These are phyloP conservation scores for Rhynchosporium secalis DNA, from an alignment of 2,329 filamentous ascomycete genomes.

Conservation along the genomic window DNA sequence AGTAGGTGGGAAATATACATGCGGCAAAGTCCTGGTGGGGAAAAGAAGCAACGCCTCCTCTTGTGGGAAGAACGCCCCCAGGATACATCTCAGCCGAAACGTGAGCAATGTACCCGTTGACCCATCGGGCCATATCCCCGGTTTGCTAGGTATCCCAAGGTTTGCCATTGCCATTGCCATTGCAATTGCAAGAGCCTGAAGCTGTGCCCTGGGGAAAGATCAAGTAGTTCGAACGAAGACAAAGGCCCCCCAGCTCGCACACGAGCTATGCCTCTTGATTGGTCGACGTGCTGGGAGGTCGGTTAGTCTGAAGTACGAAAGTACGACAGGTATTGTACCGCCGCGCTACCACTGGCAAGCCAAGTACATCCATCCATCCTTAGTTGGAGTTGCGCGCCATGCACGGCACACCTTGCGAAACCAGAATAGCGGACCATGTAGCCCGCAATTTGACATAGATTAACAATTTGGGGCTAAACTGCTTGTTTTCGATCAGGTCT, in stretches of 20 bases:
- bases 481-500: conserved; percentile 8
- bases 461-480: conserved; percentile 6
- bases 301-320: no score
- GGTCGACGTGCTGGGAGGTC: background rate
- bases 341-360: background rate
- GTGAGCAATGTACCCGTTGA: conserved; percentile 11
- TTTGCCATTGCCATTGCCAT: background rate
- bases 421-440: conserved; percentile 3
- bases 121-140: conserved; percentile 15
- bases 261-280: conserved; percentile 1
- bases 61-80: background rate
- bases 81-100: background rate
- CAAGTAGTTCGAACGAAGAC: background rate
- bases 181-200: conserved; percentile 9
- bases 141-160: background rate
- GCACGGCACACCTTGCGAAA: conserved; percentile 6
- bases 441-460: conserved; percentile 3
- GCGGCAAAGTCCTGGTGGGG: conserved; percentile 8
- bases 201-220: background rate
- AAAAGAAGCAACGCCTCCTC: conserved; percentile 13
- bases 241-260: background rate
- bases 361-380: background rate
- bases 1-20: conserved; percentile 3
- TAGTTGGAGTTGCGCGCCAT: background rate
- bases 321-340: background rate